Conservation (phyloP, 352 stramenopile genomes). For the Globisporangium heterothallicum region DNA sequence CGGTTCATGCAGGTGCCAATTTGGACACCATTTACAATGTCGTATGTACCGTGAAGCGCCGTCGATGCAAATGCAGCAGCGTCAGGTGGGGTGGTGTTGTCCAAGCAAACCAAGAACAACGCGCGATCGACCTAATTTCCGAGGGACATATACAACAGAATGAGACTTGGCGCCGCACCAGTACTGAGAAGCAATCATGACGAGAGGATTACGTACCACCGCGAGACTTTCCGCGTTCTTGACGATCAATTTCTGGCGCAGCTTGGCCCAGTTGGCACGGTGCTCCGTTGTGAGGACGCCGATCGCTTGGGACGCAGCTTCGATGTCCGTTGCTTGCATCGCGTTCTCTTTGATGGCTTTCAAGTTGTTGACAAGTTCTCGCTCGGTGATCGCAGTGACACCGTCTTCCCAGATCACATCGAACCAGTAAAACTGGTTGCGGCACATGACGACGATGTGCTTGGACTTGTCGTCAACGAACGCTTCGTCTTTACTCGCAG, state of each 20-base stretch:
- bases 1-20: constrained; percentile 94
- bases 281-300: constrained; percentile 92
- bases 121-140: constrained; percentile 82
- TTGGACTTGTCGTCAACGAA: constrained; percentile 78
- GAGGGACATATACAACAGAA: neutral
- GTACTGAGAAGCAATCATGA: neutral
- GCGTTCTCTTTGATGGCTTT: constrained; percentile 87
- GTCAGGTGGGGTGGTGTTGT: constrained; percentile 86
- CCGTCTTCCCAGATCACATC: constrained; percentile 86
- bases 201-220: constrained; percentile 33
- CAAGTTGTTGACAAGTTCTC: constrained; percentile 89
- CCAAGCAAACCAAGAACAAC: constrained; percentile 93
- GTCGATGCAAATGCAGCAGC: constrained; percentile 68
- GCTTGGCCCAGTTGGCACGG: constrained; percentile 87
- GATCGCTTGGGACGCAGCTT: constrained; percentile 60
- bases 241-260: constrained; percentile 71
- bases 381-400: constrained; percentile 85
- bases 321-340: constrained; percentile 45
- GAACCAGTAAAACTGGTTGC: constrained; percentile 96
- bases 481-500: constrained; percentile 62
- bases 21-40: constrained; percentile 66
- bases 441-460: constrained; percentile 92
- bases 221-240: constrained; percentile 78
- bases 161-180: neutral
- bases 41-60: constrained; percentile 92